Percentiles rank a stretch among this genome's conserved stretches.
These are phyloP conservation scores for Furcasterigmium sp. DNA, from an alignment of 2,329 filamentous ascomycete species.

Conservation along the genomic window DNA sequence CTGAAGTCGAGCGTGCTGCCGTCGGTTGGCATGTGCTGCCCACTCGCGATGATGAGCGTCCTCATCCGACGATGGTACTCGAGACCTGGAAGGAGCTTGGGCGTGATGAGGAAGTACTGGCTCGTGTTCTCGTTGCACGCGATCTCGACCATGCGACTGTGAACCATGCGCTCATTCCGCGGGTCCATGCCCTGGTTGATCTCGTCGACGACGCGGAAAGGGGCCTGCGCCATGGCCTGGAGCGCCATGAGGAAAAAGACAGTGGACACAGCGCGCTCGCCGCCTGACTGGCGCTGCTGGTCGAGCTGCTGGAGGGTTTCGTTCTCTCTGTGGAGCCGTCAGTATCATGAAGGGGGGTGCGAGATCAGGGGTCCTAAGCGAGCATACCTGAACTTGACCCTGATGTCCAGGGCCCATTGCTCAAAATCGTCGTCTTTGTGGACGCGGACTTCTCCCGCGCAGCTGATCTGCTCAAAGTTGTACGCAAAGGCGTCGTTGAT, in stretches of 20 bases:
- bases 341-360: background rate
- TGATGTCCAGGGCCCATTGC: slow-evolving; percentile 88
- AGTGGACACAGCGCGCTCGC: slow-evolving; percentile 91
- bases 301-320: slow-evolving; percentile 82
- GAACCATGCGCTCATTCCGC: slow-evolving; percentile 95
- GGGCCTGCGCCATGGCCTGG: slow-evolving; percentile 86
- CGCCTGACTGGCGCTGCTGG: slow-evolving; percentile 90
- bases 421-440: slow-evolving; percentile 93
- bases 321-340: slow-evolving; percentile 51
- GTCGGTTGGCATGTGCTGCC: slow-evolving; percentile 63
- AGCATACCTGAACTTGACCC: slow-evolving; percentile 81
- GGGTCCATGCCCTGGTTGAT: slow-evolving; percentile 99
- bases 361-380: background rate
- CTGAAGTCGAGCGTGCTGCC: slow-evolving; percentile 45
- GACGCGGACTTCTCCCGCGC: slow-evolving; percentile 83
- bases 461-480: slow-evolving; percentile 92
- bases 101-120: slow-evolving; percentile 96
- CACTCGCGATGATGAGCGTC: slow-evolving; percentile 88
- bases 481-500: slow-evolving; percentile 90
- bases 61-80: slow-evolving; percentile 89
- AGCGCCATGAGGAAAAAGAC: slow-evolving; percentile 99
- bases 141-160: slow-evolving; percentile 97
- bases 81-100: slow-evolving; percentile 82
- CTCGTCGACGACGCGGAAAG: slow-evolving; percentile 97
- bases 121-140: slow-evolving; percentile 77